Evolutionary conservation across 2,329 filamentous ascomycete genomes (phyloP).

Genomic region (Neonectria neomacrospora): DNA sequence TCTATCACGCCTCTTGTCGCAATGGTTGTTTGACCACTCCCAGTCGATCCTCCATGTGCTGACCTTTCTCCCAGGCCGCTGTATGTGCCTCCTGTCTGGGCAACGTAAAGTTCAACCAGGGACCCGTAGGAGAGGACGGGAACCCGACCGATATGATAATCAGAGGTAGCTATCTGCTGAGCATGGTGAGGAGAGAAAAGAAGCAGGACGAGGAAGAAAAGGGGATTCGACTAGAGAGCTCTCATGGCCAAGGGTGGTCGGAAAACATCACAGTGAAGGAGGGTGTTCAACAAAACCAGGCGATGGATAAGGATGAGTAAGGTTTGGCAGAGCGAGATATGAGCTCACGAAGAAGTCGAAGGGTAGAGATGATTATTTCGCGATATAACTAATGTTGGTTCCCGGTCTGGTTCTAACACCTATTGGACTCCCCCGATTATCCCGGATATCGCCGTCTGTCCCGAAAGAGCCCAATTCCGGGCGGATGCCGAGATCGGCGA

Average conservation of each 20-base stretch:
- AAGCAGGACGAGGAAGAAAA: slow-evolving; percentile 29
- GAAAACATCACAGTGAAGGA: slow-evolving; percentile 13
- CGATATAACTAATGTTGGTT: slow-evolving; percentile 19
- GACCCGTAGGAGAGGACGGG: slow-evolving; percentile 41
- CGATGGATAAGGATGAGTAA: slow-evolving; percentile 11
- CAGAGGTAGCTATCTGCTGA: slow-evolving; percentile 46
- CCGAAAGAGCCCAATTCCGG: slow-evolving; percentile 11
- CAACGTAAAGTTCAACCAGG: slow-evolving; percentile 47
- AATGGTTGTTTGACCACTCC: slow-evolving; percentile 43
- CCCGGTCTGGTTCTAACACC: background rate
- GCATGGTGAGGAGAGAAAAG: slow-evolving; percentile 36
- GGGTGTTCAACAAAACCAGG: slow-evolving; percentile 7
- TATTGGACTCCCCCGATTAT: background rate
- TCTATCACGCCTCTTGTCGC: slow-evolving; percentile 69
- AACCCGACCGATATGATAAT: slow-evolving; percentile 43
- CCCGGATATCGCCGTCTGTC: background rate
- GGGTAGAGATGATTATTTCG: background rate
- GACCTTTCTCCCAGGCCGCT: slow-evolving; percentile 37
- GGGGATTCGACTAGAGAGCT: slow-evolving; percentile 31
- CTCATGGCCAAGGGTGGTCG: slow-evolving; percentile 20
- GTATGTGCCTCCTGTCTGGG: slow-evolving; percentile 45
- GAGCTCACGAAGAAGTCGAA: background rate
- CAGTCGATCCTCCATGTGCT: slow-evolving; percentile 1
- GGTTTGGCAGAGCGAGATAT: slow-evolving; percentile 4
- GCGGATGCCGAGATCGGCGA: slow-evolving; percentile 25